Conservation (phyloP, 2,329 filamentous ascomycete species). For the Colletotrichum noveboracense region DNA sequence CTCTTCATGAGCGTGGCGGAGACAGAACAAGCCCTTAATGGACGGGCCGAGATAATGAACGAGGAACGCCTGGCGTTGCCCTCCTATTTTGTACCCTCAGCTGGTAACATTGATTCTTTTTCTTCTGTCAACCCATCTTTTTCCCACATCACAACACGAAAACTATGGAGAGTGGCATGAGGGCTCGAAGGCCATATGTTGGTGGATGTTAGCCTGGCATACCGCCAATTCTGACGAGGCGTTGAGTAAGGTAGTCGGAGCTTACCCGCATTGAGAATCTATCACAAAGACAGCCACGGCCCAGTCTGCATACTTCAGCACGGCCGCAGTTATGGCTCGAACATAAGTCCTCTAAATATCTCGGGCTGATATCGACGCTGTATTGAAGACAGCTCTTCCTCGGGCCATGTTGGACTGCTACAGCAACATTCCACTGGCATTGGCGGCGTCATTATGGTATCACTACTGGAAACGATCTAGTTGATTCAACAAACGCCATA, state of each 20-base stretch:
- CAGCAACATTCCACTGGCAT: not conserved
- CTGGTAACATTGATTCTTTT: no score
- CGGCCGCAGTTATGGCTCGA: not conserved
- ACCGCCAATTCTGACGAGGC: not conserved
- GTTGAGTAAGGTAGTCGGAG: not conserved
- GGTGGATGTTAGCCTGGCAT: not conserved
- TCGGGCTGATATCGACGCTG: not conserved
- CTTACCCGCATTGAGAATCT: not conserved
- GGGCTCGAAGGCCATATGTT: not conserved
- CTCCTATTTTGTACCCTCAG: no score
- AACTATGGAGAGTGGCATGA: rapidly evolving
- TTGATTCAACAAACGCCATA: no score
- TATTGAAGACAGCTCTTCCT: not conserved
- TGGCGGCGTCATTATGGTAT: no score
- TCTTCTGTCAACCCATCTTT: no score
- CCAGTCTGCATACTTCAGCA: not conserved
- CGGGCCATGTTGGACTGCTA: not conserved
- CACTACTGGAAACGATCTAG: no score
- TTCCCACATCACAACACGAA: no score
- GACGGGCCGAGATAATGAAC: no score
- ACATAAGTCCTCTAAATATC: rapidly evolving
- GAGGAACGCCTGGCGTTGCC: rapidly evolving
- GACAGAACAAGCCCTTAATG: rapidly evolving
- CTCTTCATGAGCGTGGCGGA: no score
- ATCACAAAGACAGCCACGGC: not conserved